Percentiles rank a stretch among this genome's conserved stretches.
Conservation (phyloP, 306 rosid genomes). For the Lathyrus sativus region DNA sequence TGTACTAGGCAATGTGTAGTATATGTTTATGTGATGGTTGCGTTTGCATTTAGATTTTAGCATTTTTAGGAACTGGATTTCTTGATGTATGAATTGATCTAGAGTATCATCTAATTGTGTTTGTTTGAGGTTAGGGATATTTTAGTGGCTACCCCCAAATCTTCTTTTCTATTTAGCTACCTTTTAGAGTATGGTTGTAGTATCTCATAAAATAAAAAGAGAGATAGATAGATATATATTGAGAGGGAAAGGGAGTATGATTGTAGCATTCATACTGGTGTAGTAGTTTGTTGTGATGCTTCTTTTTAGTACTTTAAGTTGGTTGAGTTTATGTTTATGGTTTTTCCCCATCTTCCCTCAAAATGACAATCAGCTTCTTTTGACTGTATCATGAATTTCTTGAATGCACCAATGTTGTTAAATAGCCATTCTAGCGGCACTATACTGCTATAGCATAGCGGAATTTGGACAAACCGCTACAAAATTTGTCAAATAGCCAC, state of each 20-base stretch:
- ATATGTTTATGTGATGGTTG: not conserved
- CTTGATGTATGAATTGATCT: slow-evolving; percentile 7
- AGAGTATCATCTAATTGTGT: not conserved
- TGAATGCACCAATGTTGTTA: not conserved
- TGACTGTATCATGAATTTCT: slow-evolving; percentile 15
- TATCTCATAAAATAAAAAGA: too few species aligned
- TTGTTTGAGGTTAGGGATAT: slow-evolving; percentile 1
- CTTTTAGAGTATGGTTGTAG: not conserved
- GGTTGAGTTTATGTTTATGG: slow-evolving; percentile 12
- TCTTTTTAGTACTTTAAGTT: not conserved
- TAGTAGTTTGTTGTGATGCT: slow-evolving; percentile 16
- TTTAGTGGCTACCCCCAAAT: slow-evolving; percentile 6
- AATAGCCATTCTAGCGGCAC: too few species aligned
- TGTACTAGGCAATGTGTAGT: not conserved
- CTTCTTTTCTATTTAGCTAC: not conserved
- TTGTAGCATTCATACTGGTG: slow-evolving; percentile 6
- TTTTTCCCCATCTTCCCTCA: not conserved
- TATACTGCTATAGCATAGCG: too few species aligned
- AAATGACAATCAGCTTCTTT: slow-evolving; percentile 15
- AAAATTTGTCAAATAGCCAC: too few species aligned
- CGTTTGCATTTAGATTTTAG: slow-evolving; percentile 13
- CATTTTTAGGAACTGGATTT: slow-evolving; percentile 27
- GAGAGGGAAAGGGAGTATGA: not conserved
- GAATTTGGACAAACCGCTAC: too few species aligned
- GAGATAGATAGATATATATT: too few species aligned